Conservation (phyloP, 2,329 filamentous ascomycete species). For the Eutypella sp. region DNA sequence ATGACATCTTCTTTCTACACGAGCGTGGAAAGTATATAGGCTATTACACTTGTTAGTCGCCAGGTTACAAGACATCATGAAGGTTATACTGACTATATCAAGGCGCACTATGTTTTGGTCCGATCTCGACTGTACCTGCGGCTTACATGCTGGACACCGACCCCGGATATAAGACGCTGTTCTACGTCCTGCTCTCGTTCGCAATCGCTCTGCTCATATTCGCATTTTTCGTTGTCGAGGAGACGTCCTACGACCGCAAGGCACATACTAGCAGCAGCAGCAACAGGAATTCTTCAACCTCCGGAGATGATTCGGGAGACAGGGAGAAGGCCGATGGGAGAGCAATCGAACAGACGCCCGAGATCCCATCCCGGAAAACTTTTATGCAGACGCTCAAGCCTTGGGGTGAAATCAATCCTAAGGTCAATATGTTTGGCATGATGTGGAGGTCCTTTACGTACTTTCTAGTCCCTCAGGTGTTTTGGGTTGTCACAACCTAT, state of each 20-base stretch:
- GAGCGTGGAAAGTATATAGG: conserved; percentile 50
- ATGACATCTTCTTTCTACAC: conserved; percentile 42
- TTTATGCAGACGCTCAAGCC: conserved; percentile 34
- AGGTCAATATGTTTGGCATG: conserved; percentile 34
- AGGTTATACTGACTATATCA: conserved; percentile 1
- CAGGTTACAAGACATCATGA: background rate
- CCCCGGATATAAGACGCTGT: conserved; percentile 56
- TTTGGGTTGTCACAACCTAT: conserved; percentile 42
- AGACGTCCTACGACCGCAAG: conserved; percentile 39
- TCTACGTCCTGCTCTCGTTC: conserved; percentile 56
- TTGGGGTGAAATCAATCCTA: conserved; percentile 32
- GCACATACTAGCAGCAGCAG: conserved; percentile 10
- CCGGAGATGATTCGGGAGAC: conserved; percentile 11
- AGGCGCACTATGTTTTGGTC: conserved; percentile 51
- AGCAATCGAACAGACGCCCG: conserved; percentile 11
- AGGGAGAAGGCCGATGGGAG: conserved; percentile 21
- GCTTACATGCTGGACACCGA: conserved; percentile 57
- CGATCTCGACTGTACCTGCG: conserved; percentile 52
- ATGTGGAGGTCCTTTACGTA: conserved; percentile 39
- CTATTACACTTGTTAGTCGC: conserved; percentile 47
- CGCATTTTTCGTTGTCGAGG: conserved; percentile 49
- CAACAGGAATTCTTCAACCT: conserved; percentile 3
- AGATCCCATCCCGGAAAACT: conserved; percentile 29
- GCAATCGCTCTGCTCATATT: conserved; percentile 36
- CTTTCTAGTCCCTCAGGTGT: conserved; percentile 38